Evolutionary conservation across 192 early-diverging fungal species (phyloP), one percentile per base, ranked within the genome.

Genomic region (Chytriomyces hyalinus): DNA sequence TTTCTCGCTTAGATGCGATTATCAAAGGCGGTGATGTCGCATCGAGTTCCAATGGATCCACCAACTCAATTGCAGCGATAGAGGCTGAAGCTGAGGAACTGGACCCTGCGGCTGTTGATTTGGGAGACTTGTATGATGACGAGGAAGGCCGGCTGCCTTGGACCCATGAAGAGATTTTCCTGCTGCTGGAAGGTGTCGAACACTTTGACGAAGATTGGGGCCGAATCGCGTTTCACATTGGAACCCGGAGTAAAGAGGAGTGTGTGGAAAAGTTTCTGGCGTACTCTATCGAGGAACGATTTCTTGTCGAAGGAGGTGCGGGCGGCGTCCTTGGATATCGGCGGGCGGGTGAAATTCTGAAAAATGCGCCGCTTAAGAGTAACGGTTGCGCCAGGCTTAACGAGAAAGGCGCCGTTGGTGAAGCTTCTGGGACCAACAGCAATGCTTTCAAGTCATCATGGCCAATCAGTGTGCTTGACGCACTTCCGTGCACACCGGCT

Each of bases 191-290:
- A 84, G 97, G 90, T 1, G 81, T 99, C 9, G 97, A 99, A 80
- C 86, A 94, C 87, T 97, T 88, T 84, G 93, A 96, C 48, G 93
- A 96, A 60, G 94, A 98, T 78, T 99, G 97, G 97, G 86, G 90
- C 67, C 87, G 90, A 50, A 90, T 99, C 49, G 91, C 96, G 43
- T 95, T 95, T 63, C 94, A 97, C 75, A 94, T 99, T 10, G 95
- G 94, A 0, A 95, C 95, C 17, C 85, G 93, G 48, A 92, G 91
- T 2, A 91, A 92, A 71, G 96, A 97, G 67, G 92, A 97, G 80
- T 99, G 97, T 74, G 89, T 99, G 36, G 81, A 92, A 48, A 87
- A 92, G 49, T 97, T 99, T 81, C 79, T 85, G 44, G 90, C 94
- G 76, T 78, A 96, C 65, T 93, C 95, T 10, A 95, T 98, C 44